Conservation (phyloP, 2,329 filamentous ascomycete species). For the Alternaria ventricosa region DNA sequence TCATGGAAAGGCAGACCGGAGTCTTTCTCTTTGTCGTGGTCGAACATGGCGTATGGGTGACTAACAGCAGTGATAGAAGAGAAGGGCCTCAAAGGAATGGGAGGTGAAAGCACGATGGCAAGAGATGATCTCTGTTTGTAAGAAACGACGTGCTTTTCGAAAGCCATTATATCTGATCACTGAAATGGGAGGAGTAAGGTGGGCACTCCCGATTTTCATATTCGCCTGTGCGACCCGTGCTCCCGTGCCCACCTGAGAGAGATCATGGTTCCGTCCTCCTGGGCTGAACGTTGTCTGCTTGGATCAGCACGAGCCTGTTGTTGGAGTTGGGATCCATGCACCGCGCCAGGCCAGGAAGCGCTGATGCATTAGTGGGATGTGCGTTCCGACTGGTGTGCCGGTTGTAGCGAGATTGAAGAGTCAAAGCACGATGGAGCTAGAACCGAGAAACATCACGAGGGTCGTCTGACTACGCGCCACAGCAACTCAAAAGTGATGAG, state of each 20-base stretch:
- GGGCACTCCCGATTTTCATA: constrained; percentile 5
- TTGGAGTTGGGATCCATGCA: background rate
- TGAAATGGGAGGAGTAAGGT: background rate
- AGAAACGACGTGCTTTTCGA: background rate
- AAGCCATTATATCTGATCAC: constrained; percentile 7
- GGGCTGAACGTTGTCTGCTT: background rate
- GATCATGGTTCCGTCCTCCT: background rate
- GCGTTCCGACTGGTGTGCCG: background rate
- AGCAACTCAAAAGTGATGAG: background rate
- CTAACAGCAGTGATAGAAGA: constrained; percentile 1
- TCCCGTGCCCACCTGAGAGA: background rate
- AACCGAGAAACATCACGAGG: background rate
- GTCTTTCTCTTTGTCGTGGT: constrained; percentile 6
- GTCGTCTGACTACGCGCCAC: constrained; percentile 1
- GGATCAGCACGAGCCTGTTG: background rate
- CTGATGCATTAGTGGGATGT: background rate
- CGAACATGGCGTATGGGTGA: constrained; percentile 13
- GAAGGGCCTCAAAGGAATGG: background rate
- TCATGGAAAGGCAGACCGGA: constrained; percentile 21
- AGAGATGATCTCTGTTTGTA: background rate
- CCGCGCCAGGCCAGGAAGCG: background rate
- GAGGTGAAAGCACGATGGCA: background rate
- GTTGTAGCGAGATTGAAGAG: background rate
- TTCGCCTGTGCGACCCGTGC: background rate
- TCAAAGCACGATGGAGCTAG: background rate